Evolutionary conservation across 1,284 basidiomycete genomes (phyloP), one percentile per base, ranked within the genome.

Genomic region (Inonotus hispidus): DNA sequence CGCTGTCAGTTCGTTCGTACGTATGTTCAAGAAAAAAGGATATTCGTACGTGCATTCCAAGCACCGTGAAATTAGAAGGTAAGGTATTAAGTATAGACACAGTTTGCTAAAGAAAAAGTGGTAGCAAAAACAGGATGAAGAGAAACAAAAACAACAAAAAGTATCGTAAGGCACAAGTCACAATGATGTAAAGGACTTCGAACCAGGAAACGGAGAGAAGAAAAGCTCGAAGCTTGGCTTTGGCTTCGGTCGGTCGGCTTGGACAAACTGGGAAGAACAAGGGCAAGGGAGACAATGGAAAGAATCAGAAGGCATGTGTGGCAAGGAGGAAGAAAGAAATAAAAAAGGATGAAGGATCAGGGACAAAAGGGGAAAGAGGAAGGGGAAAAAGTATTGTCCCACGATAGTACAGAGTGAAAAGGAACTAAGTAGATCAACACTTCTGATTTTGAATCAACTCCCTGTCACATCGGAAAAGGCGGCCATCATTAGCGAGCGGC

Each of bases 351-450:
- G 37, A 50, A 47, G 2, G 56, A 10, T 32, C 19, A 39, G 23
- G 45, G 7, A 19, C 41, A 58, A 37, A 23, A 37, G 29, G 27
- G 32, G 38, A 23, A 57, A 29, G 23, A 19, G 43, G 11, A 50
- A 32, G 37, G 46, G 25, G 43, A 56, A 37, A 14, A 41, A 32
- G 53, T 6, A 45, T 39, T 21, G 29, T 21, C 39, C 25, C 35
- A 35, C 41, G 16, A 59, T 59, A 59, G 13, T 53, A 59, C 47
- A 53, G 37, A 39, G 50, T 27, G 39, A 46, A 11, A 23, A 32
- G 8, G 8, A 32, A 32, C 32, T 32, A 32, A 32, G 23, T 45
- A 59, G 38, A 59, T 41, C 57, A 23, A 19, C 37, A 37, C 19
- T 56, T 56, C 41, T n/a, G 41, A 43, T 43, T 46, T 16, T 58